Conservation (phyloP, 2,329 filamentous ascomycete genomes). For the Aspergillus arachidicola region DNA sequence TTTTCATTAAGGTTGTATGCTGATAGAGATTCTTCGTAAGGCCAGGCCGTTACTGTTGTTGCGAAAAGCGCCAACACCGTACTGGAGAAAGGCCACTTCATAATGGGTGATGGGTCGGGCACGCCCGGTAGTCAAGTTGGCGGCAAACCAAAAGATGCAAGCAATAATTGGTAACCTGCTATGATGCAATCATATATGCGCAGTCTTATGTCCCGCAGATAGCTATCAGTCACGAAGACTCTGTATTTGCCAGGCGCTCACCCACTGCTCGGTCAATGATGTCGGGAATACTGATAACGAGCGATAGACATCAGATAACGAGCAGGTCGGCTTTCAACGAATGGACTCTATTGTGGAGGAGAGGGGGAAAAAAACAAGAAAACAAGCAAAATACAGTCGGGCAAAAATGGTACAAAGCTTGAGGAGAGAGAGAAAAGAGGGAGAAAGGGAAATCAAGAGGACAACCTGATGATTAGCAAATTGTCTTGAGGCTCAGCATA, state of each 20-base stretch:
- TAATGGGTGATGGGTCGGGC: constrained; percentile 20
- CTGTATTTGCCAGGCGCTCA: not conserved
- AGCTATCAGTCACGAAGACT: not conserved
- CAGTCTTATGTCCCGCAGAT: not conserved
- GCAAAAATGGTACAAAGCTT: not conserved
- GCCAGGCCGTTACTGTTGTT: constrained; percentile 34
- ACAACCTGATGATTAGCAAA: not conserved
- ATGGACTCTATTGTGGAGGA: not conserved
- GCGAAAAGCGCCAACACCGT: constrained; percentile 33
- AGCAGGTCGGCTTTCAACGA: not conserved
- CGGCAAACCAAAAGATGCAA: not conserved
- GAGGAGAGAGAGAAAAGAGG: not conserved
- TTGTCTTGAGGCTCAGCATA: constrained; percentile 2
- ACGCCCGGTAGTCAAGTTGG: not conserved
- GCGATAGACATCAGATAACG: constrained; percentile 7
- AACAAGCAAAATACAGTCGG: not conserved
- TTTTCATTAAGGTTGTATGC: constrained; percentile 66
- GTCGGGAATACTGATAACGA: constrained; percentile 4
- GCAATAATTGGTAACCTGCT: not conserved
- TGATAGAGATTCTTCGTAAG: constrained; percentile 53
- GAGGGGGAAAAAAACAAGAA: not conserved
- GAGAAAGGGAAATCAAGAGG: not conserved
- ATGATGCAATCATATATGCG: constrained; percentile 1
- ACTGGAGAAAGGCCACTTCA: constrained; percentile 34
- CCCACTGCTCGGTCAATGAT: not conserved